Conservation (phyloP, 805 yeast species). For the Suhomyces vadensis region DNA sequence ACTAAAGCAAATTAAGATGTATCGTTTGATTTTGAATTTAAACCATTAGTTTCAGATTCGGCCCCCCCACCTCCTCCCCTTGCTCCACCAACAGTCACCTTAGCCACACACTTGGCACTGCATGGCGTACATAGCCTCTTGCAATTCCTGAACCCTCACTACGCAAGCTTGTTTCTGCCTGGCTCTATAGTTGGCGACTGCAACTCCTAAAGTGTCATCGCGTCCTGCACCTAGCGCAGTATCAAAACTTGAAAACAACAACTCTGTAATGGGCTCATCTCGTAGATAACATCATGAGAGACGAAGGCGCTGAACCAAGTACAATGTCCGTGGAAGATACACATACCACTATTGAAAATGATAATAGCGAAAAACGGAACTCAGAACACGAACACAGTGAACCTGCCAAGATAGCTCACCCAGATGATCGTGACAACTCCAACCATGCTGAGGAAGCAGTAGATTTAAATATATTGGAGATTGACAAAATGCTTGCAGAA, state of each 20-base stretch:
- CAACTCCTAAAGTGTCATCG: no score
- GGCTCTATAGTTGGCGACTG: no score
- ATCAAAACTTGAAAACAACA: background rate
- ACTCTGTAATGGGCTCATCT: background rate
- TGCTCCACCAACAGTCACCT: no score
- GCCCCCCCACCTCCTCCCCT: no score
- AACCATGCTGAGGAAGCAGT: conserved; percentile 4
- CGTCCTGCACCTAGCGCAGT: background rate
- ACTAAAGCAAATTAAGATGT: no score
- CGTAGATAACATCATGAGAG: background rate
- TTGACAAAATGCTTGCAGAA: conserved; percentile 22
- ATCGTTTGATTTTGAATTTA: no score
- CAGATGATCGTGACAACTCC: background rate
- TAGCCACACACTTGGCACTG: no score
- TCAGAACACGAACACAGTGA: background rate
- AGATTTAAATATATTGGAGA: conserved; percentile 13
- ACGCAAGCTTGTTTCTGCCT: no score
- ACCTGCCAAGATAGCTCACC: background rate
- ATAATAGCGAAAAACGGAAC: background rate
- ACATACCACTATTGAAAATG: background rate
- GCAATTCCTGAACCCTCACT: no score
- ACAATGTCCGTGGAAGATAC: background rate
- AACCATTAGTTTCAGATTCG: no score
- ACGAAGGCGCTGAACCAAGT: background rate
- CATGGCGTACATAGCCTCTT: no score